These are phyloP conservation scores for Mesembryanthemum crystallinum DNA, from an alignment of 148 eudicot species.

Conservation along the genomic window DNA sequence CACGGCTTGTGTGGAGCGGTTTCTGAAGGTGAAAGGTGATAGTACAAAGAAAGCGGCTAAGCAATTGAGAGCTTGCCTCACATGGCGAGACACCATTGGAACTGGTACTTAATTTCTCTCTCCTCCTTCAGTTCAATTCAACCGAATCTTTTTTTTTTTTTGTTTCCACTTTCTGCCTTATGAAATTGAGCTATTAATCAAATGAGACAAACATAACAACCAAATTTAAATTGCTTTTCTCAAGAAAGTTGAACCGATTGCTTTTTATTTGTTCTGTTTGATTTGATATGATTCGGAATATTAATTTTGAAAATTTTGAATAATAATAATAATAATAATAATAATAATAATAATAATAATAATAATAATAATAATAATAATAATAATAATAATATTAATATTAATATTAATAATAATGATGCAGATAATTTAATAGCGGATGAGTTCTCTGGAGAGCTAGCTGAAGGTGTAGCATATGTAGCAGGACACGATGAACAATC, in stretches of 20 bases:
- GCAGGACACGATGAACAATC: slow-evolving; percentile 87
- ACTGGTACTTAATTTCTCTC: slow-evolving; percentile 39
- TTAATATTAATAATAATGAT: no score
- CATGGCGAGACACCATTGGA: slow-evolving; percentile 77
- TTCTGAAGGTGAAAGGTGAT: slow-evolving; percentile 75
- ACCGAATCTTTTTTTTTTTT: slow-evolving; percentile 4
- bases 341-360: neutral
- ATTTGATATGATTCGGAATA: no score
- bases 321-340: neutral
- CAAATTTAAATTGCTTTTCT: neutral
- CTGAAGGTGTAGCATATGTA: slow-evolving; percentile 90
- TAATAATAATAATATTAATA: no score
- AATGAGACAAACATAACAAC: slow-evolving; percentile 8
- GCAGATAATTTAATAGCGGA: slow-evolving; percentile 83
- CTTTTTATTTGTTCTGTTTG: no score
- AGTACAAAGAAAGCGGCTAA: slow-evolving; percentile 85
- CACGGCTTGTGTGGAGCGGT: slow-evolving; percentile 81
- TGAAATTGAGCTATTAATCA: neutral
- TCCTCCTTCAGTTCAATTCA: neutral
- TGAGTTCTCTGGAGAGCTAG: slow-evolving; percentile 87
- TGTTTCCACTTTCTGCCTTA: neutral
- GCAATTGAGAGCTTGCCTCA: slow-evolving; percentile 68
- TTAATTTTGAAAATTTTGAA: no score
- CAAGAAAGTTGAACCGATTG: no score
- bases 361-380: no score